Evolutionary conservation across 1,284 basidiomycete genomes (phyloP), one percentile per base, ranked within the genome.

Genomic region (Austroboletus novae-zelandiae): DNA sequence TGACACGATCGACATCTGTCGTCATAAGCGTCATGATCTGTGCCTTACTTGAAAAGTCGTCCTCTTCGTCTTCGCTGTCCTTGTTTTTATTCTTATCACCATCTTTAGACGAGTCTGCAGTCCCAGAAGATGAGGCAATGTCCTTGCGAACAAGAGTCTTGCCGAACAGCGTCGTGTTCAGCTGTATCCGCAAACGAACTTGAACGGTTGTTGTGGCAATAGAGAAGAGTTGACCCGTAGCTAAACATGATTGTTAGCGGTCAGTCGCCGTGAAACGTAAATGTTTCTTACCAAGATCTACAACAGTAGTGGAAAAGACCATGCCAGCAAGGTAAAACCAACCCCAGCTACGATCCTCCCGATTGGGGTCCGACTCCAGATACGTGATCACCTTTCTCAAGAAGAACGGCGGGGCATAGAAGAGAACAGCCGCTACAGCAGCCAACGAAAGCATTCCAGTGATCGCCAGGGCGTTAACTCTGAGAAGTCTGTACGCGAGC

Each of bases 101-200:
- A 23, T 57, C 53, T 46, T 53, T 62, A 14, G 45, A 55, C 20
- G 61, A 61, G n/a, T 61, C 57, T 15, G 51, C 52, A n/a, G 62
- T 37, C 48, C 69, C 44, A 9, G 80, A 66, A 14, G 82, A 80
- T 1, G 84, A 86, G 0, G 89, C 90, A 25, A 94, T 74, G 58
- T 94, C 90, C 70, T 96, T 94, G 43, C 91, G 82, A 18, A 91
- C 81, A 4, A 97, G 80, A 0, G 93, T 96, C 73, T 97, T 97
- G 43, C 84, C 83, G 64, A 91, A 97, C 8, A 97, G 72, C 49
- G 89, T 80, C 11, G 89, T 84, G 71, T 96, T 96, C 47, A 97
- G 75, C 64, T 96, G 91, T 17, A 89, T 79, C 35, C 80, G 81
- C 41, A 96, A 71, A 29, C 88, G 81, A 61, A 84, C 80, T 69